These are phyloP conservation scores for Castanea crenata DNA, from an alignment of 306 rosid species.

Conservation along the genomic window DNA sequence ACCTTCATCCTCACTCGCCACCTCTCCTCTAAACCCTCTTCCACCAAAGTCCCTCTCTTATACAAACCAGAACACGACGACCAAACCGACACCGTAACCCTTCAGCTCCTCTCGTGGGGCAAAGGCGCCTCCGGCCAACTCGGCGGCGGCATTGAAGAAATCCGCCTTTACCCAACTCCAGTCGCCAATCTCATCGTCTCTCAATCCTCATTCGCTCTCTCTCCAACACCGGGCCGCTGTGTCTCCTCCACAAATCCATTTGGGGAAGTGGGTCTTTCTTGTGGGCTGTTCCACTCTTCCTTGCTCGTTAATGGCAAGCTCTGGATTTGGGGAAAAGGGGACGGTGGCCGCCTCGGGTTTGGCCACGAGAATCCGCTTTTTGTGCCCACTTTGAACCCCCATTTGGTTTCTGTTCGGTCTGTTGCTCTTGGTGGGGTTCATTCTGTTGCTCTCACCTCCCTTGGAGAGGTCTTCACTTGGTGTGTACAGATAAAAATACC, in stretches of 20 bases:
- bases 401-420: constrained; percentile 47
- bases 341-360: constrained; percentile 86
- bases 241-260: neutral
- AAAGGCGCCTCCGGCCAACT: constrained; percentile 93
- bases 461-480: constrained; percentile 84
- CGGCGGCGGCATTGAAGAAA: constrained; percentile 92
- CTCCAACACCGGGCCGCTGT: constrained; percentile 51
- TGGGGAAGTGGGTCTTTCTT: constrained; percentile 69
- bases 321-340: constrained; percentile 99
- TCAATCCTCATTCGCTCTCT: constrained; percentile 47
- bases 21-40: constrained; percentile 18
- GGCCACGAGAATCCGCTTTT: constrained; percentile 76
- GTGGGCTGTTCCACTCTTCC: constrained; percentile 91
- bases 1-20: constrained; percentile 30
- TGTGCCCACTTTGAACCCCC: constrained; percentile 72
- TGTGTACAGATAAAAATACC: constrained; percentile 41
- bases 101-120: constrained; percentile 93
- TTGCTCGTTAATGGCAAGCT: constrained; percentile 56
- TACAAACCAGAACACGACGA: constrained; percentile 37
- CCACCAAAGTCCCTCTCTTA: constrained; percentile 51
- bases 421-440: constrained; percentile 82
- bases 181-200: constrained; percentile 67
- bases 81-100: constrained; percentile 27
- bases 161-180: constrained; percentile 79
- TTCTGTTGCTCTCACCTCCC: constrained; percentile 60